Evolutionary conservation across 2,329 filamentous ascomycete genomes (phyloP).

Genomic region (Fusarium pseudograminearum): DNA sequence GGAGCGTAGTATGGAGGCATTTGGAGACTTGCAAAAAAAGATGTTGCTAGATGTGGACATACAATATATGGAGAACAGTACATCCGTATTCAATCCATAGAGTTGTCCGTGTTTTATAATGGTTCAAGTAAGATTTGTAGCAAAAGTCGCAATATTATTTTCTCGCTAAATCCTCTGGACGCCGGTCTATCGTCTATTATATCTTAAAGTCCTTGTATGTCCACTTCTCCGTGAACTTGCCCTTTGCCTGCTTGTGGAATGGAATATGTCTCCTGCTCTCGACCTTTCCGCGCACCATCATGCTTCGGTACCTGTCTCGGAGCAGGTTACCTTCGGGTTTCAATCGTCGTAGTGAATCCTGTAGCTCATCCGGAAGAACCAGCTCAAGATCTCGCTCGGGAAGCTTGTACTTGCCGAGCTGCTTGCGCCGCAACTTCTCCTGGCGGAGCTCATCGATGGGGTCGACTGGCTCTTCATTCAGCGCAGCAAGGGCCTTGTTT

Average conservation of each 20-base stretch:
- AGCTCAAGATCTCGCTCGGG: slow-evolving; percentile 86
- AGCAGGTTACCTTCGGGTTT: slow-evolving; percentile 97
- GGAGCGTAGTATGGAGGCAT: slow-evolving; percentile 10
- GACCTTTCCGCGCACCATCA: slow-evolving; percentile 89
- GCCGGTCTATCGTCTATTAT: slow-evolving; percentile 35
- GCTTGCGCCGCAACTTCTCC: slow-evolving; percentile 73
- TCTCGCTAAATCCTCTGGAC: slow-evolving; percentile 37
- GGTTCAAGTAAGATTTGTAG: slow-evolving; percentile 6
- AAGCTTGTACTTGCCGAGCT: slow-evolving; percentile 78
- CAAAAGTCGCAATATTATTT: slow-evolving; percentile 36
- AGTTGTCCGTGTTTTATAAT: neutral
- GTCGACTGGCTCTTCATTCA: slow-evolving; percentile 57
- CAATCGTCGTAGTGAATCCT: slow-evolving; percentile 82
- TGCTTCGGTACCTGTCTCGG: slow-evolving; percentile 89
- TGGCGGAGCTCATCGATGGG: slow-evolving; percentile 70
- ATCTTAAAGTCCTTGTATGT: slow-evolving; percentile 88
- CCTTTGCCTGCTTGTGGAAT: slow-evolving; percentile 85
- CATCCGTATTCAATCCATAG: neutral
- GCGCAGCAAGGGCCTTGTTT: slow-evolving; percentile 57
- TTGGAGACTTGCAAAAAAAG: slow-evolving; percentile 14
- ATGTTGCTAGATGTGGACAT: slow-evolving; percentile 9
- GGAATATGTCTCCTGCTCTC: slow-evolving; percentile 83
- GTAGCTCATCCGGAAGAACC: slow-evolving; percentile 83
- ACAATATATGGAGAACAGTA: neutral
- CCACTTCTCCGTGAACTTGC: slow-evolving; percentile 94